Conservation (phyloP, 306 rosid genomes). For the Vigna mungo region DNA sequence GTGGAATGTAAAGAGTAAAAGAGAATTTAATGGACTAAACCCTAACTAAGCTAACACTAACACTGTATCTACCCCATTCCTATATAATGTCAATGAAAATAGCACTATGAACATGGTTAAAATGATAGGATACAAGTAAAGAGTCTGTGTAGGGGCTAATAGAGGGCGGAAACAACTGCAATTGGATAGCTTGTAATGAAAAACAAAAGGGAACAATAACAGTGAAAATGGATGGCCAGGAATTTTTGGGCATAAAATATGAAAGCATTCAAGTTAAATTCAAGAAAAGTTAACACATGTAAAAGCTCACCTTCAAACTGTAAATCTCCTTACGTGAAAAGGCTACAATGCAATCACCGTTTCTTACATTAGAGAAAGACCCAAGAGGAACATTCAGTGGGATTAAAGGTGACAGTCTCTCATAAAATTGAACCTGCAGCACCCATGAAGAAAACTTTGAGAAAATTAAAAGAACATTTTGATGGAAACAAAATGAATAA, state of each 20-base stretch:
- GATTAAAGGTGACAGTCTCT: constrained; percentile 90
- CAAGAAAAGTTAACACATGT: background rate
- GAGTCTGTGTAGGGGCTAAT: too few relatives aligned
- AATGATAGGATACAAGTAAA: background rate
- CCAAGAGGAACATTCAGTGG: constrained; percentile 78
- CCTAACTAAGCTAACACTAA: constrained; percentile 8
- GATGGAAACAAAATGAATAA: constrained; percentile 33
- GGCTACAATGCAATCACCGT: constrained; percentile 89
- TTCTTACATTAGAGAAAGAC: constrained; percentile 71
- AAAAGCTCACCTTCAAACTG: constrained; percentile 68
- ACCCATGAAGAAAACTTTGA: constrained; percentile 25
- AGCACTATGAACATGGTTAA: constrained; percentile 10
- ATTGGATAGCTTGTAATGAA: background rate
- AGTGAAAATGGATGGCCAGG: constrained; percentile 1
- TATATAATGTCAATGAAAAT: background rate
- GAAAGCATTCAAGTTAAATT: constrained; percentile 24
- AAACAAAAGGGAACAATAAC: constrained; percentile 5
- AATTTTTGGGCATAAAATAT: background rate
- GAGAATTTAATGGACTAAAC: constrained; percentile 29
- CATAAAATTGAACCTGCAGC: constrained; percentile 72
- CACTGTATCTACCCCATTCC: constrained; percentile 19
- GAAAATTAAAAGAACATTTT: constrained; percentile 37
- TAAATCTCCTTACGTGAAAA: constrained; percentile 79
- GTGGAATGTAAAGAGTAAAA: background rate
- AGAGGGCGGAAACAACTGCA: too few relatives aligned